Base-by-base conservation (phyloP, 2,329 filamentous ascomycete species). In the Colletotrichum gloeosporioides region DNA sequence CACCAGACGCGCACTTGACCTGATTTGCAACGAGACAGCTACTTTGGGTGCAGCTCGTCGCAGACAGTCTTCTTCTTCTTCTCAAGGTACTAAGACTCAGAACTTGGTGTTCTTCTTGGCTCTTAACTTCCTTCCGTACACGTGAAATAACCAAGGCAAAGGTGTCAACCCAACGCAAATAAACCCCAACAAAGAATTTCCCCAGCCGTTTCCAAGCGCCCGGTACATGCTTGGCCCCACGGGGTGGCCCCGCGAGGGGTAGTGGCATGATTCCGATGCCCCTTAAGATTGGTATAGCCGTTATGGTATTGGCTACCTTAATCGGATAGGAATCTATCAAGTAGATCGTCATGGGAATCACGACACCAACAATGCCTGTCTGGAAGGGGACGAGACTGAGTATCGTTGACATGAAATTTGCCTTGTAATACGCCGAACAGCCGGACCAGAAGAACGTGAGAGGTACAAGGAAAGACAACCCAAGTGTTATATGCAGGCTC, bases 391-490 rank as follows among this genome's bases (percentile, higher is more conserved):
- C 22, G 9, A 10, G 44, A 22, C 44, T 53, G 16, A 49, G 15
- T n/a, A 49, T 49, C 6, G n/a, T 49, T 49, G 39, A 49, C n/a
- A 49, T n/a, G 39, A 2, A 87, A 81, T 0, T 89, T 88, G 71
- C 92, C 86, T 6, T 90, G 83, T 0, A 83, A 80, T 0, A 88
- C 90, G 6, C 91, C 91, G 49, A 92, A 91, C 91, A 93, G 59
- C 91, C 91, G 80, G 92, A 93, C 80, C 89, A 86, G 76, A 92
- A 88, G 0, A 92, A 84, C 0, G 89, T 88, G 18, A 27, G n/a
- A 15, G 53, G 22, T 6, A 57, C 13, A 7, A 57, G n/a, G 39
- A 15, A 39, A 29, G 61, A 6, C 4, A 9, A 25, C 4, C 8
- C 13, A 6, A 25, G 15, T 15, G 32, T n/a, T 16, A 34, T 16